Evolutionary conservation across 2,329 filamentous ascomycete genomes (phyloP).

Genomic region (Thelonectria blattea): DNA sequence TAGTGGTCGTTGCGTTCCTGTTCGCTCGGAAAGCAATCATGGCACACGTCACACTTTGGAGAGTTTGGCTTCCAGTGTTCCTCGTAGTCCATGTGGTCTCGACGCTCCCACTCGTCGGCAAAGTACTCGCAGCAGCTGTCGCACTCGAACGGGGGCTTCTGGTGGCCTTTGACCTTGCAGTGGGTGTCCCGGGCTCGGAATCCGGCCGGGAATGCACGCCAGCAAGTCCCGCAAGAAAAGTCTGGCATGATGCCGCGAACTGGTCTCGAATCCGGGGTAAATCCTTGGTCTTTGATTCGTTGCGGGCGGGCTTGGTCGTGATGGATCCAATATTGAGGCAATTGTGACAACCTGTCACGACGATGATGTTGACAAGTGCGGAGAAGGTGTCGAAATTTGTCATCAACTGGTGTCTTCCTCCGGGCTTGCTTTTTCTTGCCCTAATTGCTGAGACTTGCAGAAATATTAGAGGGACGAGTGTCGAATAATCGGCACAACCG

Average conservation of each 20-base stretch:
- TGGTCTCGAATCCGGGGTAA: neutral
- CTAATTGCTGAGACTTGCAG: neutral
- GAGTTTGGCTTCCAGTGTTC: constrained; percentile 36
- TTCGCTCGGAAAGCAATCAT: constrained; percentile 4
- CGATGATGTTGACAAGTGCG: neutral
- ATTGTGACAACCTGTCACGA: too few relatives aligned
- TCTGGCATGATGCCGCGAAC: constrained; percentile 15
- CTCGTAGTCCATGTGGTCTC: constrained; percentile 40
- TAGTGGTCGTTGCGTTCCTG: constrained; percentile 37
- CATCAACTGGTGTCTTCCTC: neutral
- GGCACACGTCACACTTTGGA: constrained; percentile 38
- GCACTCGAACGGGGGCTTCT: constrained; percentile 37
- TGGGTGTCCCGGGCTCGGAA: constrained; percentile 38
- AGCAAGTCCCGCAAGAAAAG: constrained; percentile 37
- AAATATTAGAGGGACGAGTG: too few relatives aligned
- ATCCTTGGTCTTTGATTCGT: neutral
- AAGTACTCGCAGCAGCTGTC: constrained; percentile 38
- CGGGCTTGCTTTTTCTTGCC: neutral
- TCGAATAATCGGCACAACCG: too few relatives aligned
- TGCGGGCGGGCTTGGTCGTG: neutral
- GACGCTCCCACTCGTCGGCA: constrained; percentile 24
- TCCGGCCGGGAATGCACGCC: constrained; percentile 32
- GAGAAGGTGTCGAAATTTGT: neutral
- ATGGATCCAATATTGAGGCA: neutral
- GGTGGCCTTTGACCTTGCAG: constrained; percentile 37